phyloP scores from a whole-genome alignment of 768 basidiomycete genomes.

The Cyclocybe aegerita region DNA sequence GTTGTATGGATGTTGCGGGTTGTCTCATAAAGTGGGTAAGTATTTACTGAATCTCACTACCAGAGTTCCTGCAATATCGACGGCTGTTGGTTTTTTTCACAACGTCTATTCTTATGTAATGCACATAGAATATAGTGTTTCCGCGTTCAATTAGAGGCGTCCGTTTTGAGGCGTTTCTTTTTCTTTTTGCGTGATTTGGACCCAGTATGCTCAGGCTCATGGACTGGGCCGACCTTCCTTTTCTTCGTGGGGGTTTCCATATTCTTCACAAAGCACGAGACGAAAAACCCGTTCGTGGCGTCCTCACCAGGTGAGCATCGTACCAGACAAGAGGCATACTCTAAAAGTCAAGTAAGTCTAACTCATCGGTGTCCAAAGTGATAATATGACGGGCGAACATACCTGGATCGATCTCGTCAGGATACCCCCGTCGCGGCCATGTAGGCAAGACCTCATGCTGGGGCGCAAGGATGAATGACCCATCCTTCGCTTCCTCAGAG shows the following conservation, averaged over 20 bases:
- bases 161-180: slow-evolving; percentile 16
- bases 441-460: slow-evolving; percentile 65
- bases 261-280: slow-evolving; percentile 77
- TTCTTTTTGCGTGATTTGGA: slow-evolving; percentile 19
- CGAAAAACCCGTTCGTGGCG: slow-evolving; percentile 95
- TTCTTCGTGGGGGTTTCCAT: slow-evolving; percentile 17
- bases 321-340: slow-evolving; percentile 57
- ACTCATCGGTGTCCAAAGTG: background rate
- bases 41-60: too few species aligned
- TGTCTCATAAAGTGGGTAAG: slow-evolving; percentile 1
- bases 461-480: slow-evolving; percentile 69
- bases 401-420: slow-evolving; percentile 65
- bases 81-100: background rate
- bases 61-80: too few species aligned
- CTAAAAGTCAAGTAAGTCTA: slow-evolving; percentile 28
- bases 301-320: slow-evolving; percentile 83
- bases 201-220: slow-evolving; percentile 19
- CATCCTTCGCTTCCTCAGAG: slow-evolving; percentile 63
- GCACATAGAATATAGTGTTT: slow-evolving; percentile 4
- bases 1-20: slow-evolving; percentile 9
- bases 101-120: background rate
- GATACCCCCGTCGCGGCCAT: slow-evolving; percentile 82
- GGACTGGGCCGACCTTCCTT: slow-evolving; percentile 19
- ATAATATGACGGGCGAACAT: slow-evolving; percentile 10
- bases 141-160: slow-evolving; percentile 3